phyloP scores from a whole-genome alignment of 192 early-diverging fungal genomes.

The Coemansia sp. region DNA sequence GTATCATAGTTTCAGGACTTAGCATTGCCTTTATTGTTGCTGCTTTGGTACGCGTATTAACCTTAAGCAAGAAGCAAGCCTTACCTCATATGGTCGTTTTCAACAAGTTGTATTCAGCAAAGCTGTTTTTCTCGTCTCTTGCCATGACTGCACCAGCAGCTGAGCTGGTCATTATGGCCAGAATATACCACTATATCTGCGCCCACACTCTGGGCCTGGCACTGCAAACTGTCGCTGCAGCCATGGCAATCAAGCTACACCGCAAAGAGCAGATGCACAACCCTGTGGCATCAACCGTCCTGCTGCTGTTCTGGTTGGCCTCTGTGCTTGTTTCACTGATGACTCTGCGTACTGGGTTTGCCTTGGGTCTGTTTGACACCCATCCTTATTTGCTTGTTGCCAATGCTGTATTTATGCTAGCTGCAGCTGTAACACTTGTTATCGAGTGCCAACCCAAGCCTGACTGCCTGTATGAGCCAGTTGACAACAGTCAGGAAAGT shows the following conservation, averaged over 20 bases:
- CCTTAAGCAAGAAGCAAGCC: neutral
- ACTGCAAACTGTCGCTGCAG: conserved; percentile 21
- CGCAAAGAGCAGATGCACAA: conserved; percentile 22
- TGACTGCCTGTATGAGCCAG: conserved; percentile 13
- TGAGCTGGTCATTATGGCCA: conserved; percentile 9
- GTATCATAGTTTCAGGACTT: conserved; percentile 10
- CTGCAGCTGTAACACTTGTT: conserved; percentile 17
- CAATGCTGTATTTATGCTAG: conserved; percentile 3
- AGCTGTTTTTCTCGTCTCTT: conserved; percentile 1
- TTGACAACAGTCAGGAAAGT: conserved; percentile 12
- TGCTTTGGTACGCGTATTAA: conserved; percentile 6
- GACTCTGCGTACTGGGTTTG: conserved; percentile 21
- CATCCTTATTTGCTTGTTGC: conserved; percentile 6
- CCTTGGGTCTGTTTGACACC: neutral
- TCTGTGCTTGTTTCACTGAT: conserved; percentile 18
- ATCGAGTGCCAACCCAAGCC: conserved; percentile 33
- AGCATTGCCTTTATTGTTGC: conserved; percentile 11
- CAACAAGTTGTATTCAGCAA: conserved; percentile 6
- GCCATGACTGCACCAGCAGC: conserved; percentile 18
- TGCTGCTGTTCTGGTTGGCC: conserved; percentile 46
- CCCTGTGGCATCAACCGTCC: conserved; percentile 19
- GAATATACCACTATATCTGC: neutral
- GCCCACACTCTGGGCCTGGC: conserved; percentile 17
- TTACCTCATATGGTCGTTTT: conserved; percentile 4
- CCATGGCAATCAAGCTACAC: conserved; percentile 20